Base-by-base conservation (phyloP, 2,329 filamentous ascomycete species). In the Botryotinia narcissicola region DNA sequence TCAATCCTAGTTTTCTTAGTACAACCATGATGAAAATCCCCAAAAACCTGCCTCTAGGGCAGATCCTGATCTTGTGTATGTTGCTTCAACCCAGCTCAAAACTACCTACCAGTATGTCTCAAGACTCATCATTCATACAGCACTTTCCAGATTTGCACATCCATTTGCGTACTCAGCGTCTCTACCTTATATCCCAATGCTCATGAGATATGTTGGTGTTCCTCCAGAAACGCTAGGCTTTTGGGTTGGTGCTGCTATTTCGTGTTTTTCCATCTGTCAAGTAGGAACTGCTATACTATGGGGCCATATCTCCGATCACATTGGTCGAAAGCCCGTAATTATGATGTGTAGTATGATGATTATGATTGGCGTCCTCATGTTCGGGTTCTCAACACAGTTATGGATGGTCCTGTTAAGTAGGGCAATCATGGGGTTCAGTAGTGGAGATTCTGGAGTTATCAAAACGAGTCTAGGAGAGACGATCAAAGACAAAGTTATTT, bases 271-370 rank as follows among this genome's bases (percentile, higher is more conserved):
- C 0, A 91, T 91, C 0, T 91, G 92, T 0, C 94, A 97, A 81
- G 95, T 95, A 79, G 80, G 93, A 35, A 97, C 93, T 1, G 93
- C 93, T 4, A 90, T 97, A 81, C 82, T 93, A 74, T 97, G 94
- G 94, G 94, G 94, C 0, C 86, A 91, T 0, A 83, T 94, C 5
- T 89, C 91, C 10, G 87, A 90, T 78, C 84, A 83, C 72, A 86
- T 88, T 73, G 94, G 94, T 0, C 87, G 94, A 67, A 97, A 97
- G 82, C 87, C 87, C 25, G 92, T 96, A 22, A 85, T 97, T 29
- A 83, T 97, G 71, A 89, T 97, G 71, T 94, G 94, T 0, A 83
- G 97, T 42, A 78, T 89, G 3, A 87, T 91, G 29, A 76, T 76
- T 35, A 83, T 88, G 2, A 72, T 90, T 25, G 85, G 88, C 0